These are phyloP conservation scores for Hypoxylon sp. DNA, from an alignment of 2,329 filamentous ascomycete genomes.

Conservation along the genomic window DNA sequence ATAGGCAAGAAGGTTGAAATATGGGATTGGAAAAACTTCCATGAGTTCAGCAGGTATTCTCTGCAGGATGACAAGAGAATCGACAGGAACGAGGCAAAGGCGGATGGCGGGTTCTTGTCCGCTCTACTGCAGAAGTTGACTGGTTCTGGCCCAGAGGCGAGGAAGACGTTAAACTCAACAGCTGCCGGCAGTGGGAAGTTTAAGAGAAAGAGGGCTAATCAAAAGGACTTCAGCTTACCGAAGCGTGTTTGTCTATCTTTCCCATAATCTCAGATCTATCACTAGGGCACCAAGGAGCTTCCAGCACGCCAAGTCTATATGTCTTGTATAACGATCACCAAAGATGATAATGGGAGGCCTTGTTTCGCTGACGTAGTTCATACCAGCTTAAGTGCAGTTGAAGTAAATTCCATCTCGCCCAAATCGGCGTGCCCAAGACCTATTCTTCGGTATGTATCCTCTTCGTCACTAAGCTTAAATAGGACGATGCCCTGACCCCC, in stretches of 20 bases:
- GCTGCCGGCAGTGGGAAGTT: neutral
- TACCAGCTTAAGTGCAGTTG: neutral
- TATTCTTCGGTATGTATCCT: conserved; percentile 3
- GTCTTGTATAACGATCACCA: neutral
- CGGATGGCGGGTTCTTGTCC: conserved; percentile 42
- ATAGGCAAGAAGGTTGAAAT: conserved; percentile 41
- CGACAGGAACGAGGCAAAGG: conserved; percentile 29
- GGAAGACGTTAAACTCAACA: neutral
- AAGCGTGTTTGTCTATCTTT: conserved; percentile 17
- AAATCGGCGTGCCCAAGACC: too few species aligned
- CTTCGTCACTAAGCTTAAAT: neutral
- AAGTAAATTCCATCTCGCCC: neutral
- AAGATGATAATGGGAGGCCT: neutral
- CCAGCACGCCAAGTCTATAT: neutral
- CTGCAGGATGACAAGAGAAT: conserved; percentile 40
- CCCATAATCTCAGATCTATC: neutral
- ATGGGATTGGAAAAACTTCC: conserved; percentile 44
- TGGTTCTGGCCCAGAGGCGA: neutral
- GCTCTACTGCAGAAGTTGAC: conserved; percentile 43
- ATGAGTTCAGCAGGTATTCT: conserved; percentile 43
- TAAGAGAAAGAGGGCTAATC: conserved; percentile 20
- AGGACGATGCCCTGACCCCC: neutral
- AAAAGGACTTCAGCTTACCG: neutral
- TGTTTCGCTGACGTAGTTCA: neutral
- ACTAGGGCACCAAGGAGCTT: neutral